These are phyloP conservation scores for Aureobasidium zeae DNA, from an alignment of 2,329 filamentous ascomycete genomes.

Conservation along the genomic window DNA sequence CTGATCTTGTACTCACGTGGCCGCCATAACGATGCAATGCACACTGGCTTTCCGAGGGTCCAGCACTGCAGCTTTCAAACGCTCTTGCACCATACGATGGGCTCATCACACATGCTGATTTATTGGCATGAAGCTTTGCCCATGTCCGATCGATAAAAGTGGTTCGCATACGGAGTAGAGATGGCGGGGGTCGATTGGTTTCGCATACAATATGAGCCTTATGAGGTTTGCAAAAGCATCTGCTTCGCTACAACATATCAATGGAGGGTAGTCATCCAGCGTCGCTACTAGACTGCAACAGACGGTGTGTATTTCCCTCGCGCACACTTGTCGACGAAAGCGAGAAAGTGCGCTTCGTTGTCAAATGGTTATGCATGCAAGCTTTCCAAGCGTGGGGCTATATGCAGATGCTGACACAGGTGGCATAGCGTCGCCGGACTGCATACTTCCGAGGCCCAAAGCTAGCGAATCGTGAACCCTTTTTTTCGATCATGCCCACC, in stretches of 20 bases:
- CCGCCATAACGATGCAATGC: background rate
- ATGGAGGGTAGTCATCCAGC: too few species aligned
- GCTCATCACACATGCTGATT: too few species aligned
- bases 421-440: constrained; percentile 13
- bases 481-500: background rate
- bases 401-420: constrained; percentile 11
- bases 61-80: background rate
- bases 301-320: too few species aligned
- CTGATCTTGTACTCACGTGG: constrained; percentile 11
- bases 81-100: constrained; percentile 3
- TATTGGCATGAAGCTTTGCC: too few species aligned
- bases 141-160: too few species aligned
- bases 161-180: too few species aligned
- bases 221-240: too few species aligned
- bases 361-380: constrained; percentile 13
- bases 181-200: too few species aligned
- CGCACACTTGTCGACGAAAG: background rate
- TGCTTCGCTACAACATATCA: too few species aligned
- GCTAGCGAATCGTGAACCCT: constrained; percentile 1
- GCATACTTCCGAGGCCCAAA: constrained; percentile 9
- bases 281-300: too few species aligned
- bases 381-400: constrained; percentile 11
- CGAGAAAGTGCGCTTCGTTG: background rate
- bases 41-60: background rate
- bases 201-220: too few species aligned